Conservation (phyloP, 75 land plant genomes). For the Pinus taeda region DNA sequence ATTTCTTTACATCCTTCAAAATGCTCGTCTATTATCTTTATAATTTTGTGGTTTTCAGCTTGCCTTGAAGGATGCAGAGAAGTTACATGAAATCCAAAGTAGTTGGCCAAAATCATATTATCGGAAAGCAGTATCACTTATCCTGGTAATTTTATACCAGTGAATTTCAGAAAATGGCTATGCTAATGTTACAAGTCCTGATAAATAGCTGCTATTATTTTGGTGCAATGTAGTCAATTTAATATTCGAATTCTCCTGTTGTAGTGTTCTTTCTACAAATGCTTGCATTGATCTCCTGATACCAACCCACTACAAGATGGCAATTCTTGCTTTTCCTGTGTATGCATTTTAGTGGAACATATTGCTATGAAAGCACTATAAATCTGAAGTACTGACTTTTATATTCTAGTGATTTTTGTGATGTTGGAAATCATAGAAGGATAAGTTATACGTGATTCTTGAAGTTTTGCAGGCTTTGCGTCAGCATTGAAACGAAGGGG, state of each 20-base stretch:
- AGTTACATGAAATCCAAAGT: conserved; percentile 33
- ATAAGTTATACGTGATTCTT: not conserved
- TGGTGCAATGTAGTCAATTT: not conserved
- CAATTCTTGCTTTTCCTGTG: not conserved
- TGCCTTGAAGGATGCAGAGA: conserved; percentile 96
- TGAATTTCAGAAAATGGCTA: not conserved
- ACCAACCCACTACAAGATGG: not conserved
- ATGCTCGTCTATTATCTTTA: not conserved
- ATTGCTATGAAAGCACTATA: not conserved
- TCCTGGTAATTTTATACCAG: conserved; percentile 50
- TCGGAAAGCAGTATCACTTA: conserved; percentile 73
- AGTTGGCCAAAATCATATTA: conserved; percentile 57
- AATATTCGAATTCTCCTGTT: not conserved
- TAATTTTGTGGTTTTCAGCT: conserved; percentile 40
- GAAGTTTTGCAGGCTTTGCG: not conserved
- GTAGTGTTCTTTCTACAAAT: not conserved
- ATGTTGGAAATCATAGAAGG: not conserved
- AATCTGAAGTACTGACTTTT: not conserved
- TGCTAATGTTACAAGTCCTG: not conserved
- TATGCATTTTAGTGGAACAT: not conserved
- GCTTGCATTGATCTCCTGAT: not conserved
- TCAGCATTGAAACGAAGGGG: not conserved
- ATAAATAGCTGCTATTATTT: not conserved
- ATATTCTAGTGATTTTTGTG: not conserved
- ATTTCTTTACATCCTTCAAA: too few relatives aligned